Conservation (phyloP, 208 protist species). For the Porcisia hertigi region DNA sequence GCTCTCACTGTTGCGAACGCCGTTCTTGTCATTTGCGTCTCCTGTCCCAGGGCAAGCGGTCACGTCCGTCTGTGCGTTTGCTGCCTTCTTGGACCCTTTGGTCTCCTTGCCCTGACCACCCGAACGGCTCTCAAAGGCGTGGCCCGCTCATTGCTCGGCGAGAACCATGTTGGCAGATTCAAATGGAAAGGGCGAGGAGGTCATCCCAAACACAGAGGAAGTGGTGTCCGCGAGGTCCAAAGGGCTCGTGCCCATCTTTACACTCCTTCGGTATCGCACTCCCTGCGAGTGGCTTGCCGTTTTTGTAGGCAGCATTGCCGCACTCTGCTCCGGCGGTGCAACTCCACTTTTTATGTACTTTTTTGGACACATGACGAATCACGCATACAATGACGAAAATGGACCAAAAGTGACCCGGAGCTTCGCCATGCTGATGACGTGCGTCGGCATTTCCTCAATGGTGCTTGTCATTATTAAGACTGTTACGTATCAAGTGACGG, state of each 20-base stretch:
- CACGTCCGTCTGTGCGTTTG: no score
- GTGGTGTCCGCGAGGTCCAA: not conserved
- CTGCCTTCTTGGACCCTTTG: no score
- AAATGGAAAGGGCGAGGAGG: not conserved
- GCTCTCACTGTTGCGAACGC: no score
- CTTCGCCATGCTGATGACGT: slow-evolving; percentile 56
- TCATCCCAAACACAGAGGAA: slow-evolving; percentile 21
- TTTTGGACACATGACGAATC: slow-evolving; percentile 76
- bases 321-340: slow-evolving; percentile 53
- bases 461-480: slow-evolving; percentile 51
- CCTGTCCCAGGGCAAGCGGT: no score
- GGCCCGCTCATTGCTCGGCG: not conserved
- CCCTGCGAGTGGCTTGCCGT: slow-evolving; percentile 53
- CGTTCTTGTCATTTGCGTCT: not conserved
- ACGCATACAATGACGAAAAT: slow-evolving; percentile 39
- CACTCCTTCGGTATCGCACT: slow-evolving; percentile 71
- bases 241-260: slow-evolving; percentile 49
- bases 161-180: not conserved
- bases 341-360: slow-evolving; percentile 82
- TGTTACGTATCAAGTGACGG: slow-evolving; percentile 40
- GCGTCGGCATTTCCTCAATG: slow-evolving; percentile 48
- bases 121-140: not conserved
- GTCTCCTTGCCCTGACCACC: not conserved
- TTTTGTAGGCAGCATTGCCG: slow-evolving; percentile 62
- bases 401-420: slow-evolving; percentile 55